Base-by-base conservation (phyloP, 108 stramenopile species). In the Skeletonema grethae region DNA sequence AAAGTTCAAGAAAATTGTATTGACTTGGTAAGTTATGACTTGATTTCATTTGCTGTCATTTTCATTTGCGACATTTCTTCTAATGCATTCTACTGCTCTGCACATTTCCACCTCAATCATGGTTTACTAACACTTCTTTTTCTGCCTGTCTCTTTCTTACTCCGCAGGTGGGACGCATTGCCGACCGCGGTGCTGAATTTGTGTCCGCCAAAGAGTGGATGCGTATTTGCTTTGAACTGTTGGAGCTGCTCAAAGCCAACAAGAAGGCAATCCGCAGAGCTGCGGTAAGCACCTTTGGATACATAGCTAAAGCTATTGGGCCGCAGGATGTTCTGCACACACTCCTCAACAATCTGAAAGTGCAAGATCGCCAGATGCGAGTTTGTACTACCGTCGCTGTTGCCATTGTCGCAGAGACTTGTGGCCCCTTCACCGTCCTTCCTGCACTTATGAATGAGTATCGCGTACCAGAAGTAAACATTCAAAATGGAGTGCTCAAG, bases 381-480 rank as follows among this genome's bases (percentile, higher is more conserved):
- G 99, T 99, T 18, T 99, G 98, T 77, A 98, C 99, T 16, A 99
- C 99, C 15, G 97, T 99, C 18, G 99, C 98, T 22, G 97, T 99
- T 67, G 99, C 98, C 9, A 98, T 99, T 75, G 99, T 99, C 36
- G 97, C 99, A 20, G 99, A 99, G 79, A 99, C 97, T 28, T 99
- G 98, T 86, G 94, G 94, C 7, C 99, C 99, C 12, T 99, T 98
- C 87, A 98, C 99, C 3, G 97, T 99, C 15, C 89, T 99, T 29
- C 99, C 99, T 1, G 98, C 97, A 38, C 84, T 99, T 28, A 97
- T 99, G 98, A 99, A 98, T 69, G 99, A 99, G 80, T 99, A 99
- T 75, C 88, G 99, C 30, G 94, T 99, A 50, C 97, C 98, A 4
- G 99, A 99, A 67, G 84, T 98, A 18, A 99, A 99, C 73, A 97